A percentile compares a stretch with the other conserved stretches of the same genome.
Evolutionary conservation across 805 yeast species (phyloP).

Genomic region (Saccharomycopsis fibuligera): DNA sequence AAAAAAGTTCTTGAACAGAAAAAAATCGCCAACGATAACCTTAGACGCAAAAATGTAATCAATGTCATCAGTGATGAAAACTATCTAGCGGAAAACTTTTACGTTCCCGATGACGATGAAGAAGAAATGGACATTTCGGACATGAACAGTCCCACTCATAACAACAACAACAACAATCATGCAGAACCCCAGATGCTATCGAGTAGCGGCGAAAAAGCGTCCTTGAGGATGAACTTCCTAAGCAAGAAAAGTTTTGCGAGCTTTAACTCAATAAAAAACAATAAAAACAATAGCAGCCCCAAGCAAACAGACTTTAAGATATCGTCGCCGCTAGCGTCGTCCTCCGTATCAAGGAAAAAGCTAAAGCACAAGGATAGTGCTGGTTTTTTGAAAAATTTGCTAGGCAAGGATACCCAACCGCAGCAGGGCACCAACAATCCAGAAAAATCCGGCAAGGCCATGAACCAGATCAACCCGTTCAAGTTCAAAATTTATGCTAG

Average conservation of each 20-base stretch:
- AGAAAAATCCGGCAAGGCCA: no score
- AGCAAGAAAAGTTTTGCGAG: constrained; percentile 11
- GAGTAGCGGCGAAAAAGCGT: not conserved
- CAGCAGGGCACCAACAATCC: no score
- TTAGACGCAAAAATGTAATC: not conserved
- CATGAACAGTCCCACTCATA: constrained; percentile 1
- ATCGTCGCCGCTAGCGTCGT: no score
- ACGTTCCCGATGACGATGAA: constrained; percentile 5
- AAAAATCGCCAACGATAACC: not conserved
- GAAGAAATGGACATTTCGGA: not conserved
- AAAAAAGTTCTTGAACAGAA: constrained; percentile 6
- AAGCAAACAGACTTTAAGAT: no score
- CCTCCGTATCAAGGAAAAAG: no score
- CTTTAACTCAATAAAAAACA: not conserved
- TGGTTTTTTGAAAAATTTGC: no score
- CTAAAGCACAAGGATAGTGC: no score
- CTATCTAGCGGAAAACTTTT: constrained; percentile 6
- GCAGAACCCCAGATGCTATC: not conserved
- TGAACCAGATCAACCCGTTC: no score
- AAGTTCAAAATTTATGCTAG: not conserved
- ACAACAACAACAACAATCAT: constrained; percentile 3
- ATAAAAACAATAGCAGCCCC: not conserved
- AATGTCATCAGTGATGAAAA: constrained; percentile 8
- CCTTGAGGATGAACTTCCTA: not conserved
- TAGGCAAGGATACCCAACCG: no score